A percentile compares a stretch with the other conserved stretches of the same genome.
Conservation (phyloP, 2,329 filamentous ascomycete species). For the Verticillium nubilum region DNA sequence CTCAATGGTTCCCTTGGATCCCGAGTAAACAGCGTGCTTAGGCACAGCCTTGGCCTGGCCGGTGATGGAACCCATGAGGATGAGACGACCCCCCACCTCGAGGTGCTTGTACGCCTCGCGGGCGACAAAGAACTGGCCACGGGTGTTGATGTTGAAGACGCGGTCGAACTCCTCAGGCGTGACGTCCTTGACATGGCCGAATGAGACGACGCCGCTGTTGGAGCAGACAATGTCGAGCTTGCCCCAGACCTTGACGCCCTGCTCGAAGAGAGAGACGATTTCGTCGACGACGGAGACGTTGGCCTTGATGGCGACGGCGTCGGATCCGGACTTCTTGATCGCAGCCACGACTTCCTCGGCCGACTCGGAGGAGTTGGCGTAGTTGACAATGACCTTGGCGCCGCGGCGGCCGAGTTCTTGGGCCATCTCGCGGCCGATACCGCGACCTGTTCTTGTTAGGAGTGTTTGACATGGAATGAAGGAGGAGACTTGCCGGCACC, state of each 20-base stretch:
- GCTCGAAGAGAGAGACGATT: constrained; percentile 57
- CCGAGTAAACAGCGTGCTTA: constrained; percentile 69
- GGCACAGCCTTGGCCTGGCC: constrained; percentile 62
- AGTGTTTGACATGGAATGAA: neutral
- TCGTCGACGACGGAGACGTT: constrained; percentile 61
- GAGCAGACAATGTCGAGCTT: constrained; percentile 66
- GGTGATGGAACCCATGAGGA: constrained; percentile 70
- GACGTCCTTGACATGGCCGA: constrained; percentile 64
- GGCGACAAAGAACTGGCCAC: constrained; percentile 68
- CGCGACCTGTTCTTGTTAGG: constrained; percentile 35
- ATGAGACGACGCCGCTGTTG: constrained; percentile 64
- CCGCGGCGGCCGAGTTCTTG: constrained; percentile 50
- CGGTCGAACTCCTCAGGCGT: constrained; percentile 67
- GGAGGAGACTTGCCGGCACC: constrained; percentile 40
- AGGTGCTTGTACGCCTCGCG: constrained; percentile 66
- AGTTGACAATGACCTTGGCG: constrained; percentile 54
- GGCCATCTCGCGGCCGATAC: constrained; percentile 55
- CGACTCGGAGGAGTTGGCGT: constrained; percentile 49
- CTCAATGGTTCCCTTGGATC: constrained; percentile 70
- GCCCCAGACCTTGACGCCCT: constrained; percentile 59
- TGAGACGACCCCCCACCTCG: constrained; percentile 61
- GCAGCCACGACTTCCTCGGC: constrained; percentile 49
- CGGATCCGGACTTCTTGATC: constrained; percentile 50
- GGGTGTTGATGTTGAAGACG: constrained; percentile 63
- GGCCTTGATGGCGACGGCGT: constrained; percentile 60